phyloP scores from a whole-genome alignment of 208 protist genomes.

The Trypanosoma mega region DNA sequence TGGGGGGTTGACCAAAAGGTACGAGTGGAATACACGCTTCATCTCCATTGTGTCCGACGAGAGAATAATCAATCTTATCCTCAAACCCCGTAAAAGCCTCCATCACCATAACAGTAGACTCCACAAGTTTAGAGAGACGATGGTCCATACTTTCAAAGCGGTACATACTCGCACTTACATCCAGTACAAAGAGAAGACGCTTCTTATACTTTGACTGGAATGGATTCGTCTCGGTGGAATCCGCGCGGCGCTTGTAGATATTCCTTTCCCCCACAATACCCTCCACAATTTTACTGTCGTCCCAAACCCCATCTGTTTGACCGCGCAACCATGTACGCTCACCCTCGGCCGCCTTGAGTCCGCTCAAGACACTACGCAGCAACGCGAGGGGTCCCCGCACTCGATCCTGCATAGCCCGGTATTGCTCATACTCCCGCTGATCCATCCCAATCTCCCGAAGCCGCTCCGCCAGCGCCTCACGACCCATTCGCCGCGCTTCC shows the following conservation, averaged over 20 bases:
- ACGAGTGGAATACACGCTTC: slow-evolving; percentile 78
- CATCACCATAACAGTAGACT: slow-evolving; percentile 91
- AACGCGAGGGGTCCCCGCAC: slow-evolving; percentile 60
- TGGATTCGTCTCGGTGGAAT: slow-evolving; percentile 69
- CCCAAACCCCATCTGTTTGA: slow-evolving; percentile 90
- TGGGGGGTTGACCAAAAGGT: slow-evolving; percentile 57
- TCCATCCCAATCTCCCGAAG: slow-evolving; percentile 78
- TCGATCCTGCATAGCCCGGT: slow-evolving; percentile 58
- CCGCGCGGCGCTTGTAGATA: slow-evolving; percentile 89
- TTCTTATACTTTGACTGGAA: slow-evolving; percentile 79
- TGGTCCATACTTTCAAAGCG: slow-evolving; percentile 92
- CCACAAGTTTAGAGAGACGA: slow-evolving; percentile 83
- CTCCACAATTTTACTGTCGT: slow-evolving; percentile 92
- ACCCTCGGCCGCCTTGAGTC: slow-evolving; percentile 79
- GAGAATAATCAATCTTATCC: slow-evolving; percentile 85
- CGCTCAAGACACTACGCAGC: slow-evolving; percentile 68
- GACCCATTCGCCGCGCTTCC: slow-evolving; percentile 76
- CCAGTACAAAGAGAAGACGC: slow-evolving; percentile 88
- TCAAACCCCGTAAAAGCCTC: slow-evolving; percentile 90
- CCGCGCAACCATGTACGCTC: slow-evolving; percentile 86
- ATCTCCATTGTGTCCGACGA: slow-evolving; percentile 91
- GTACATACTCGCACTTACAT: slow-evolving; percentile 93
- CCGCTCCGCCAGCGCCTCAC: slow-evolving; percentile 64
- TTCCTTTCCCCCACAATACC: slow-evolving; percentile 89
- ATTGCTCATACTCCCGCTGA: slow-evolving; percentile 58